Conservation (phyloP, 2,329 filamentous ascomycete genomes). For the Coccinonectria pachysandricola region DNA sequence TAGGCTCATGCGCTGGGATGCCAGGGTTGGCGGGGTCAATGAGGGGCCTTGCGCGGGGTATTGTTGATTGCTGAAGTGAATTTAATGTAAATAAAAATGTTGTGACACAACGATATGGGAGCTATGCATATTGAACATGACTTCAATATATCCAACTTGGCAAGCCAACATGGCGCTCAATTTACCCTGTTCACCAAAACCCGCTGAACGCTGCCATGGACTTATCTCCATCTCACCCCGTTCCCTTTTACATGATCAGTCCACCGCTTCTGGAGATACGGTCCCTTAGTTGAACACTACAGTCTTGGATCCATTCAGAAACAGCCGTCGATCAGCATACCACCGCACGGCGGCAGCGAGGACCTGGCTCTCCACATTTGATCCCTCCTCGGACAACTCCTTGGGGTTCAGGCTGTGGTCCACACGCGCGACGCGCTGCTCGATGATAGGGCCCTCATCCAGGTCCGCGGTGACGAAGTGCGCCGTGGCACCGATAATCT, state of each 20-base stretch:
- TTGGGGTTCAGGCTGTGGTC: constrained; percentile 68
- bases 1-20: no score
- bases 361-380: constrained; percentile 76
- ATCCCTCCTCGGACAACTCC: constrained; percentile 68
- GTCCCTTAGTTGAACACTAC: constrained; percentile 55
- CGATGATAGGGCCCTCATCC: constrained; percentile 81
- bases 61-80: no score
- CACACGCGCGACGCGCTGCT: constrained; percentile 69
- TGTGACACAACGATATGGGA: not conserved
- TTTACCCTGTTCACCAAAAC: not conserved
- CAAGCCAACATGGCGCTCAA: not conserved
- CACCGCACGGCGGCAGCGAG: constrained; percentile 74
- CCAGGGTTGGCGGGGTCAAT: not conserved
- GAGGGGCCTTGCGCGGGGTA: no score
- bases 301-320: constrained; percentile 71
- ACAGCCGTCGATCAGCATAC: constrained; percentile 68
- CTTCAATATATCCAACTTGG: not conserved
- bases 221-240: no score
- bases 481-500: constrained; percentile 79
- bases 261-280: not conserved
- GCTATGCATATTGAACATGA: not conserved
- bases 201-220: not conserved
- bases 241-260: no score
- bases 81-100: no score
- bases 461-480: constrained; percentile 80